These are phyloP conservation scores for Climacium dendroides DNA, from an alignment of 225 moss, liverwort and hornwort species.

Conservation along the genomic window DNA sequence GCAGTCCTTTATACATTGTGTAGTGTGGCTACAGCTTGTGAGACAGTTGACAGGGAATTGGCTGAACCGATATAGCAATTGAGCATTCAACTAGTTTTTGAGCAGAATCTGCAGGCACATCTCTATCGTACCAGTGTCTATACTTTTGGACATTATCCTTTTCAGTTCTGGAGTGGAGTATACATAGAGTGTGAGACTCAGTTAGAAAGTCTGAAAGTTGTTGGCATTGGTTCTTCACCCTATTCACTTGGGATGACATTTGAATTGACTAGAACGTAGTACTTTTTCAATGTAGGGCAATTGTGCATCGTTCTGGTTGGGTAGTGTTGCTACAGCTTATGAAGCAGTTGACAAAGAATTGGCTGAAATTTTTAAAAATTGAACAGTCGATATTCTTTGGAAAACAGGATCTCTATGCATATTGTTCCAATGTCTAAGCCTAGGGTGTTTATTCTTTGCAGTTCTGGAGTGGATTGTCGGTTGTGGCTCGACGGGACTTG, in stretches of 20 bases:
- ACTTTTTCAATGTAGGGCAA: neutral
- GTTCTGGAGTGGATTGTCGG: conserved; percentile 96
- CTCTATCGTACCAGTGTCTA: neutral
- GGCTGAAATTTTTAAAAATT: neutral
- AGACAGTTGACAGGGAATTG: neutral
- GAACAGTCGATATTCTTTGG: neutral
- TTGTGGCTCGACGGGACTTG: conserved; percentile 88
- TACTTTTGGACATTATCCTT: neutral
- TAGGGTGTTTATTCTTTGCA: conserved; percentile 28
- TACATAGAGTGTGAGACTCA: neutral
- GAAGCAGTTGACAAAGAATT: neutral
- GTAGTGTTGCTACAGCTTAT: neutral
- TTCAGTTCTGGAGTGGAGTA: conserved; percentile 84
- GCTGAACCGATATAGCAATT: neutral
- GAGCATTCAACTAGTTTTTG: neutral
- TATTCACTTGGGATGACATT: neutral
- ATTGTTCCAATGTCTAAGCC: neutral
- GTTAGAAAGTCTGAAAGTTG: neutral
- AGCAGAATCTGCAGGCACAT: neutral
- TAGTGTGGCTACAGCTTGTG: neutral
- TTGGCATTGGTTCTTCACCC: neutral
- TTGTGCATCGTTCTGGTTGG: neutral
- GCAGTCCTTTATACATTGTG: neutral
- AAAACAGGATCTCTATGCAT: neutral
- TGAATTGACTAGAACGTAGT: neutral